Evolutionary conservation across 306 rosid genomes (phyloP).

Genomic region (Trichosanthes truncata): DNA sequence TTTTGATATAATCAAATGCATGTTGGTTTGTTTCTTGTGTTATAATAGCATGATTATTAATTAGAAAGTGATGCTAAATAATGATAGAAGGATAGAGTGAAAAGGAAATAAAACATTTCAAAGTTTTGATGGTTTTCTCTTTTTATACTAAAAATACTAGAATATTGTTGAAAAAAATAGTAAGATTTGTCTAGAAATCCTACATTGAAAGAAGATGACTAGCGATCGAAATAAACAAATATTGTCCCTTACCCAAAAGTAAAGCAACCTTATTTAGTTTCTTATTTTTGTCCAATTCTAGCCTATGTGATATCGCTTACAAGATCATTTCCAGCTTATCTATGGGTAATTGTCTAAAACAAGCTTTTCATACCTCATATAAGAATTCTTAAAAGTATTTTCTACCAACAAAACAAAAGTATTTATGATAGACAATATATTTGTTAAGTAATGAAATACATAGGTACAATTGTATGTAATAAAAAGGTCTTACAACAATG

Average conservation of each 20-base stretch:
- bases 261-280: neutral
- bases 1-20: neutral
- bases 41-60: neutral
- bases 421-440: too few species aligned
- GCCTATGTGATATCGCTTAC: neutral
- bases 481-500: too few species aligned
- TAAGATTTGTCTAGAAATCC: neutral
- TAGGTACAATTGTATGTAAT: too few species aligned
- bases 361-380: neutral
- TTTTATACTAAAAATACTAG: neutral
- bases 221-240: neutral
- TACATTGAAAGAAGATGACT: neutral
- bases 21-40: neutral
- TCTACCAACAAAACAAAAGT: too few species aligned
- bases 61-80: neutral
- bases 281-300: neutral
- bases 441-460: too few species aligned
- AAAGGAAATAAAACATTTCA: neutral
- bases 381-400: neutral
- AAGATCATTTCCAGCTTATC: neutral
- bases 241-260: neutral
- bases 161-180: neutral
- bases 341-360: neutral
- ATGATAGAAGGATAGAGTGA: neutral
- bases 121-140: neutral